phyloP scores from a whole-genome alignment of 2,329 filamentous ascomycete genomes.

The Cladophialophora chaetospira region DNA sequence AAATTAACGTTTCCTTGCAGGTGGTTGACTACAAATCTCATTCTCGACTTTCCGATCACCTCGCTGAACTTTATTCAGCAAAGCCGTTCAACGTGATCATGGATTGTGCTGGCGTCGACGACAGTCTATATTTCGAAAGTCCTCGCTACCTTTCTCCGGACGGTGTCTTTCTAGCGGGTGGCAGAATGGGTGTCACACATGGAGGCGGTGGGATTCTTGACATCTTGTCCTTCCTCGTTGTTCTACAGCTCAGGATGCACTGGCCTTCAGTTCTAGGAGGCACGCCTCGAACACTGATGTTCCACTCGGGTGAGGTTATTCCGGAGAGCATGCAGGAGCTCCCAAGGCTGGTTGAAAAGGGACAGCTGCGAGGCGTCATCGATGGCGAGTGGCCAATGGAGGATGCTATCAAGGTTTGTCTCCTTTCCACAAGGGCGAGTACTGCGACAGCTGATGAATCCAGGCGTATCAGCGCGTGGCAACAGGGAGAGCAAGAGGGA shows the following conservation, averaged over 20 bases:
- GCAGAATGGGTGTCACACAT: slow-evolving; percentile 13
- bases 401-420: slow-evolving; percentile 32
- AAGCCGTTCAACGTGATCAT: slow-evolving; percentile 18
- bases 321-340: slow-evolving; percentile 40
- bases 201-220: neutral
- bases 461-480: slow-evolving; percentile 39
- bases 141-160: slow-evolving; percentile 16
- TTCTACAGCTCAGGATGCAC: neutral
- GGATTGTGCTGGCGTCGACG: slow-evolving; percentile 11
- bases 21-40: slow-evolving; percentile 18
- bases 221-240: slow-evolving; percentile 1
- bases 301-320: slow-evolving; percentile 26
- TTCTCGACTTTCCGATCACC: slow-evolving; percentile 8
- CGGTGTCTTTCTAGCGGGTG: slow-evolving; percentile 14
- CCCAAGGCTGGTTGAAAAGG: slow-evolving; percentile 40
- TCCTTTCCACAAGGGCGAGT: neutral
- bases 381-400: slow-evolving; percentile 45
- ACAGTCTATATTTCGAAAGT: slow-evolving; percentile 6
- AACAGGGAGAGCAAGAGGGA: slow-evolving; percentile 14
- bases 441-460: slow-evolving; percentile 8
- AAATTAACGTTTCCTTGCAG: too few species aligned
- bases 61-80: slow-evolving; percentile 10
- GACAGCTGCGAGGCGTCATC: slow-evolving; percentile 41
- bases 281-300: slow-evolving; percentile 10
- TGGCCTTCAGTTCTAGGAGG: slow-evolving; percentile 16